Evolutionary conservation across 768 basidiomycete species (phyloP).

Genomic region (Boletellus emodensis): DNA sequence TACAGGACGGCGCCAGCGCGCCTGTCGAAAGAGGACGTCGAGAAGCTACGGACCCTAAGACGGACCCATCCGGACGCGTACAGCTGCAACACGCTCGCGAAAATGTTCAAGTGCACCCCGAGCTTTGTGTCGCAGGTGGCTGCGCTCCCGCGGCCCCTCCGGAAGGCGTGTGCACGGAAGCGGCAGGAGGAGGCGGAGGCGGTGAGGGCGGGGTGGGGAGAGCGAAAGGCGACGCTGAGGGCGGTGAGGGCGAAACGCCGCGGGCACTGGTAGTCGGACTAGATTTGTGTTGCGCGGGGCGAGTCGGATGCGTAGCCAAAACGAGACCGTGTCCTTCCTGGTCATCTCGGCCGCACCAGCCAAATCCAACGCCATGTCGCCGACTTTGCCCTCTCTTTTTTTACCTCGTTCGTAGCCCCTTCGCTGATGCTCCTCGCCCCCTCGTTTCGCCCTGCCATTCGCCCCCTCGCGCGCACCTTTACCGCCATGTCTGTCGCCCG

Average conservation of each 20-base stretch:
- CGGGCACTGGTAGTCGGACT: slow-evolving; percentile 55
- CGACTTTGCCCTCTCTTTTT: not conserved
- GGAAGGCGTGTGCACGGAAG: slow-evolving; percentile 39
- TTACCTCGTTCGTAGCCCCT: not conserved
- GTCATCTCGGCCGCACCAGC: not conserved
- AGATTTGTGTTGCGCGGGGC: not conserved
- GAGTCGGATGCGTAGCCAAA: not conserved
- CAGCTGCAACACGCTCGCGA: slow-evolving; percentile 65
- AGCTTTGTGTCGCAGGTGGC: slow-evolving; percentile 65
- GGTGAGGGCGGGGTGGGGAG: slow-evolving; percentile 61
- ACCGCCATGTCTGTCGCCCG: slow-evolving; percentile 29
- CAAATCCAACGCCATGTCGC: not conserved
- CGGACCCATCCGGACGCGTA: slow-evolving; percentile 52
- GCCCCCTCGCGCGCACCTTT: slow-evolving; percentile 9
- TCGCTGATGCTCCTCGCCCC: slow-evolving; percentile 4
- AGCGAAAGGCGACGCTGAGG: slow-evolving; percentile 55
- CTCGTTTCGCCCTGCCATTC: slow-evolving; percentile 1
- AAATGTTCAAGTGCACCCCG: slow-evolving; percentile 70
- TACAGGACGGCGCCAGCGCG: slow-evolving; percentile 34
- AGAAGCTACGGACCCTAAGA: slow-evolving; percentile 56
- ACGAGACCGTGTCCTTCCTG: not conserved
- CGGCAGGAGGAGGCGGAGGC: slow-evolving; percentile 47
- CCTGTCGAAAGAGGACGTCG: slow-evolving; percentile 49
- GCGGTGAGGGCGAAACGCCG: slow-evolving; percentile 67
- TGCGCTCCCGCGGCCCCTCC: slow-evolving; percentile 49